These are phyloP conservation scores for Gonapodya prolifera DNA, from an alignment of 192 early-diverging fungal genomes.

Conservation along the genomic window DNA sequence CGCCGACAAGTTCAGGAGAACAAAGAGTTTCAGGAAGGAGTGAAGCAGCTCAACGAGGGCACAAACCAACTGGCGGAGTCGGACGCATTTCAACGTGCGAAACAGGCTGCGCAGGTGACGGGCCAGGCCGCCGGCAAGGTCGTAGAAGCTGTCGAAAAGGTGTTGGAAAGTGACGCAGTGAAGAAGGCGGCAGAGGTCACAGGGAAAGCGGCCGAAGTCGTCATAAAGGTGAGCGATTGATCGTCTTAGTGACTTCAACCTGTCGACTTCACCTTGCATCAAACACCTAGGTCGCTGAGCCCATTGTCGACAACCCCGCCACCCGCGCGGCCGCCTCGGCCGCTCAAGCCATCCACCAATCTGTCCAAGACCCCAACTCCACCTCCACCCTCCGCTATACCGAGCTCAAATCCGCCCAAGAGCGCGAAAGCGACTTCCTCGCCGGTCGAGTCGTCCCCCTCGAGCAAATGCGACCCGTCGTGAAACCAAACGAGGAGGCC, in stretches of 20 bases:
- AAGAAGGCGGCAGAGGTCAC: constrained; percentile 8
- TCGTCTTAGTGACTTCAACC: neutral
- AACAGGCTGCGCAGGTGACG: constrained; percentile 40
- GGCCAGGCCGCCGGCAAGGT: constrained; percentile 27
- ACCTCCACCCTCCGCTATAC: constrained; percentile 19
- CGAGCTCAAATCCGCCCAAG: constrained; percentile 21
- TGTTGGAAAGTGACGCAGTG: constrained; percentile 43
- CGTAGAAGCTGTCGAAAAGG: constrained; percentile 55
- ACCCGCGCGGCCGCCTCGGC: constrained; percentile 32
- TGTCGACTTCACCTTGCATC: too few relatives aligned
- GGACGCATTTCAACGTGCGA: constrained; percentile 78
- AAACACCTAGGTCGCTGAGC: constrained; percentile 40
- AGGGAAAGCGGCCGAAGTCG: constrained; percentile 6
- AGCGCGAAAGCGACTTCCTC: constrained; percentile 10
- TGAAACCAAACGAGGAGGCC: constrained; percentile 27
- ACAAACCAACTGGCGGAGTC: constrained; percentile 68
- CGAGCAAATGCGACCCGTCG: too few relatives aligned
- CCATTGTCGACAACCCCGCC: constrained; percentile 35
- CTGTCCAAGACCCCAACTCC: constrained; percentile 15
- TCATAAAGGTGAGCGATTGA: constrained; percentile 18
- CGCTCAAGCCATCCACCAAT: constrained; percentile 24
- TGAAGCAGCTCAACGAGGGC: constrained; percentile 80
- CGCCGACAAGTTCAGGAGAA: constrained; percentile 90
- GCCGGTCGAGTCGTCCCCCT: too few relatives aligned
- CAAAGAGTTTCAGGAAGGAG: constrained; percentile 79